Evolutionary conservation across 2,329 filamentous ascomycete species (phyloP).

Genomic region (Colletotrichum spaethianum): DNA sequence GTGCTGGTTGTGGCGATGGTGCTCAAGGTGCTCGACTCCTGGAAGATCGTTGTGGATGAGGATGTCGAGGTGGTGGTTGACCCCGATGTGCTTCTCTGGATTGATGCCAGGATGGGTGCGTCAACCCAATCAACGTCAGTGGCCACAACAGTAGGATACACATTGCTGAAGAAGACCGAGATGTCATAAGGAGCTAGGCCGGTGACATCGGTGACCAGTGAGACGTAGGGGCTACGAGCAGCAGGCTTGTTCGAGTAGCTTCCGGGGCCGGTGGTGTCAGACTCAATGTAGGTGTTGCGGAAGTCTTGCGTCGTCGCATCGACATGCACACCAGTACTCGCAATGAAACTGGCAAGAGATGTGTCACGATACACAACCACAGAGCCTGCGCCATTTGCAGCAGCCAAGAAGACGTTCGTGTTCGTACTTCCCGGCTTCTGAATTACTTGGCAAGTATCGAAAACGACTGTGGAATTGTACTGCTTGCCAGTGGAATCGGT

Average conservation of each 20-base stretch:
- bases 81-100: too few relatives aligned
- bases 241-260: conserved; percentile 54
- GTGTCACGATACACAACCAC: conserved; percentile 58
- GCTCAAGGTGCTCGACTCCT: too few relatives aligned
- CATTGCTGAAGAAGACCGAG: conserved; percentile 52
- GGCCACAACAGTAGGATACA: conserved; percentile 51
- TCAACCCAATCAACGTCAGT: conserved; percentile 55
- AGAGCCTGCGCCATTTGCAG: conserved; percentile 56
- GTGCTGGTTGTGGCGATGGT: too few relatives aligned
- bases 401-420: conserved; percentile 57
- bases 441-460: conserved; percentile 56
- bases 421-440: conserved; percentile 52
- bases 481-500: conserved; percentile 43
- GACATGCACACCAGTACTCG: conserved; percentile 50
- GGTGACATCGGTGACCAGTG: conserved; percentile 48
- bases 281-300: conserved; percentile 58
- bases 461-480: conserved; percentile 57
- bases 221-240: conserved; percentile 52
- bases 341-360: conserved; percentile 54
- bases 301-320: conserved; percentile 50
- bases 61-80: too few relatives aligned
- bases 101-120: conserved; percentile 49
- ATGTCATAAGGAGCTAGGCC: conserved; percentile 53
- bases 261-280: conserved; percentile 55
- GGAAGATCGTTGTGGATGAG: too few relatives aligned